Evolutionary conservation across 2,329 filamentous ascomycete genomes (phyloP), one percentile per base, ranked within the genome.

Genomic region (Remersonia thermophila): DNA sequence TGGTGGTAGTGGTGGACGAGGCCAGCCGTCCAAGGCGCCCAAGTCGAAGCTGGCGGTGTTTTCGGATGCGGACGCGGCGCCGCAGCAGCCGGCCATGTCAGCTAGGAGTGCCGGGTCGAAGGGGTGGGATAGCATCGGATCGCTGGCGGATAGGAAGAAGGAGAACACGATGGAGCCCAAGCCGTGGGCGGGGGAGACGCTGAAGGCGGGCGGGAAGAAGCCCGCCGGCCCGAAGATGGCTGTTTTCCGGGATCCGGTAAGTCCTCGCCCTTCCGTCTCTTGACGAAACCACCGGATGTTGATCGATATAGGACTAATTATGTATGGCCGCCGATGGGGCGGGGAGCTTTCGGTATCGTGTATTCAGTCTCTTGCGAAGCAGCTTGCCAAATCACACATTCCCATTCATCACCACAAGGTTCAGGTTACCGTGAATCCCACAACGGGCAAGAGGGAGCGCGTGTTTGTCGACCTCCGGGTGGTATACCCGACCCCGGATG

Each of bases 221-320:
- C 74, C 67, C 30, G 75, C 70, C 23, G 71, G 70, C 36, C 69
- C 79, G 36, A 96, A 95, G 67, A 81, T 98, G 77, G 67, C 80
- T 53, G 74, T 98, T 31, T 98, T 95, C 67, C 89, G 83, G 68
- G 91, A 98, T 69, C 69, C 82, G 82, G 91, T 98, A 80, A 80
- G 85, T 71, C 44, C 47, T 48, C 37, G 50, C 45, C 46, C 37
- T 40, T 44, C 46, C 52, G 51, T 44, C 51, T 46, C 51, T 48
- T 52, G 49, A 55, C 56, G 49, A 56, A 42, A 40, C 39, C 61
- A 61, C 66, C 71, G 69, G 58, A 69, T 85, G 74, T 91, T 91
- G 84, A 91, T 86, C 69, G 44, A 77, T 72, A 73, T 74, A 95
- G 87, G 86, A 94, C 87, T 95, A 94, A 95, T 23, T 23, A 6